Evolutionary conservation across 176 grass and related monocot species (phyloP), one percentile per base, ranked within the genome.

Genomic region (Stipa capillata): DNA sequence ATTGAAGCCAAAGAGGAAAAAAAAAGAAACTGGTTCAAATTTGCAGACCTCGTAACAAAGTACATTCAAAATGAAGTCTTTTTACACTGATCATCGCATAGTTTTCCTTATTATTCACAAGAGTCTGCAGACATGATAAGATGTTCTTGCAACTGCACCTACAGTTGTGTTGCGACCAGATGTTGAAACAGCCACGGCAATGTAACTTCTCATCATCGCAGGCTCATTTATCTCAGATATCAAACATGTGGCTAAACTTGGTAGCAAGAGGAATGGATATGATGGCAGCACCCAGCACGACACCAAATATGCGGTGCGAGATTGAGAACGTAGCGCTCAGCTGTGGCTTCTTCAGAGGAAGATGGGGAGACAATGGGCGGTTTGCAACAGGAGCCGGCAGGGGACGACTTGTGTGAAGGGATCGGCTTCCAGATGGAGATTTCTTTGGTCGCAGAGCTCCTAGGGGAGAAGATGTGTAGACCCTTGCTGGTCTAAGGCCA

Each of bases 301-400:
- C 65, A 37, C 92, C 83, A 24, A 94, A 91, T 35, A 94, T 91
- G 10, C 86, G 86, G 69, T 94, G 92, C 1, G 92, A 91, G 28
- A 94, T 94, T 10, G 92, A 94, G 62, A 86, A 91, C 0, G 80
- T 82, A 40, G 92, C 89, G 1, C 86, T 89, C 37, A 89, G 79
- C 76, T 94, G 92, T 1, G 92, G 92, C 76, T 91, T 92, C 83
- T 92, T 92, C 23, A 92, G 32, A 11, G 86, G 86, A 49, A 92
- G 90, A 61, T 92, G 90, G 74, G 90, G 90, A 4, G 90, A 89
- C 61, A 89, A 36, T 14, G 86, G 86, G 23, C 86, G 79, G 83
- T 92, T 92, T 21, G 86, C 69, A 48, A 79, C 79, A 50, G 79
- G 71, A 42, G 61, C 55, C 14, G 60, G 58, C 73, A 80, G 42